phyloP scores from a whole-genome alignment of 768 basidiomycete genomes.

The Pisolithus orientalis region DNA sequence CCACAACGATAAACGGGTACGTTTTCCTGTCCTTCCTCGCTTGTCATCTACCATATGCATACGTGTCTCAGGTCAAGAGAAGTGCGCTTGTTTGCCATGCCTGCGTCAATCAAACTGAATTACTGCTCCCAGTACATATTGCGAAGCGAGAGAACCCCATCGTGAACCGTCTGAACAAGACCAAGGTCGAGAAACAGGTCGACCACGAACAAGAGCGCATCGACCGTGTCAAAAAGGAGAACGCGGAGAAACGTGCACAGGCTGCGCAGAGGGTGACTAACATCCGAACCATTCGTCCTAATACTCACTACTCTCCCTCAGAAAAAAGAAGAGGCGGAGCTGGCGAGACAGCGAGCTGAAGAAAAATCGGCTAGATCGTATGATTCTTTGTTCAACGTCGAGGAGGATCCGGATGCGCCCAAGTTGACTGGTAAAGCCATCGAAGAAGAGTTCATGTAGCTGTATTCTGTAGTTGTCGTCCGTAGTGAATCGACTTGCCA shows the following conservation, averaged over 20 bases:
- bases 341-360: constrained; percentile 70
- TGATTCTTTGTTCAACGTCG: constrained; percentile 67
- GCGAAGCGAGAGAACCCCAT: constrained; percentile 78
- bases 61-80: constrained; percentile 63
- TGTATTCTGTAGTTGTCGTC: neutral
- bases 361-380: constrained; percentile 89
- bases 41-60: neutral
- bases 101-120: neutral
- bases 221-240: constrained; percentile 76
- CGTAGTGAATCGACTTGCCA: neutral
- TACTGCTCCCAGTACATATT: constrained; percentile 54
- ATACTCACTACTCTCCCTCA: constrained; percentile 22
- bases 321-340: constrained; percentile 76
- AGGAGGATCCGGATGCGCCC: constrained; percentile 46
- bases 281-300: neutral
- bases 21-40: constrained; percentile 6
- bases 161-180: constrained; percentile 92
- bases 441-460: constrained; percentile 87
- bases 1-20: constrained; percentile 80
- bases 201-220: constrained; percentile 88
- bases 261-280: constrained; percentile 59
- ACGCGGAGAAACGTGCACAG: constrained; percentile 50
- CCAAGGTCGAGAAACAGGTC: constrained; percentile 75
- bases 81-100: constrained; percentile 32
- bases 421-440: constrained; percentile 64